These are phyloP conservation scores for Aristolochia fimbriata DNA, from an alignment of 164 flowering plant genomes.

Conservation along the genomic window DNA sequence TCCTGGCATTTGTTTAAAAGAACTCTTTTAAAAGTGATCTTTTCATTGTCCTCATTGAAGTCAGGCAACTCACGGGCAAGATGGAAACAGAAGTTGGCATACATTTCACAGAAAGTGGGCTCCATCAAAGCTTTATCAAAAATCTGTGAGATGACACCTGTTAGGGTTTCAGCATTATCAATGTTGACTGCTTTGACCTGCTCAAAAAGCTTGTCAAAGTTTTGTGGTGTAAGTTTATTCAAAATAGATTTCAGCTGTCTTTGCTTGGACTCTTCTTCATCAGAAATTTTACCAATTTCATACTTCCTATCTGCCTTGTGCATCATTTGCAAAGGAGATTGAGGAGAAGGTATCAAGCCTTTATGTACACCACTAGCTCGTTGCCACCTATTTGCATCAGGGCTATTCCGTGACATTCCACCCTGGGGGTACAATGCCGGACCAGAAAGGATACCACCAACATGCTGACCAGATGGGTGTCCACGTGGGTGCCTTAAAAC, in stretches of 20 bases:
- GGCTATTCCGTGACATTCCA: slow-evolving; percentile 38
- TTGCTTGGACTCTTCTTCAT: slow-evolving; percentile 67
- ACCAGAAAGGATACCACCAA: slow-evolving; percentile 60
- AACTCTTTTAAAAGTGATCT: slow-evolving; percentile 67
- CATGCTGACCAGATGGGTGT: slow-evolving; percentile 32
- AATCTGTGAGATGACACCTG: slow-evolving; percentile 73
- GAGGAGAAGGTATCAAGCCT: slow-evolving; percentile 72
- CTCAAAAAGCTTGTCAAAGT: slow-evolving; percentile 71
- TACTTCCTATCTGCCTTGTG: slow-evolving; percentile 80
- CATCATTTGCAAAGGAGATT: slow-evolving; percentile 45
- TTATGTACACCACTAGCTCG: slow-evolving; percentile 33
- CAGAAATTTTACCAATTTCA: slow-evolving; percentile 65
- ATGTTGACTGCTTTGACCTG: slow-evolving; percentile 77
- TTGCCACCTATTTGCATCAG: slow-evolving; percentile 60
- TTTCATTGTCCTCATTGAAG: slow-evolving; percentile 51
- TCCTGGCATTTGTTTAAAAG: slow-evolving; percentile 86
- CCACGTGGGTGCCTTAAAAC: slow-evolving; percentile 57
- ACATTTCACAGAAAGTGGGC: slow-evolving; percentile 94
- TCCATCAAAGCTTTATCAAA: slow-evolving; percentile 86
- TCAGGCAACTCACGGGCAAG: slow-evolving; percentile 61
- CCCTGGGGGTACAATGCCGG: slow-evolving; percentile 46
- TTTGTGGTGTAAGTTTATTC: slow-evolving; percentile 84
- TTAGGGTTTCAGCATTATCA: slow-evolving; percentile 55
- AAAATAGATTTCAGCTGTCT: slow-evolving; percentile 64
- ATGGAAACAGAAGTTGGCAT: slow-evolving; percentile 71